Evolutionary conservation across 129 eudicot species (phyloP).

Genomic region (Chrysanthemum lavandulifolium): DNA sequence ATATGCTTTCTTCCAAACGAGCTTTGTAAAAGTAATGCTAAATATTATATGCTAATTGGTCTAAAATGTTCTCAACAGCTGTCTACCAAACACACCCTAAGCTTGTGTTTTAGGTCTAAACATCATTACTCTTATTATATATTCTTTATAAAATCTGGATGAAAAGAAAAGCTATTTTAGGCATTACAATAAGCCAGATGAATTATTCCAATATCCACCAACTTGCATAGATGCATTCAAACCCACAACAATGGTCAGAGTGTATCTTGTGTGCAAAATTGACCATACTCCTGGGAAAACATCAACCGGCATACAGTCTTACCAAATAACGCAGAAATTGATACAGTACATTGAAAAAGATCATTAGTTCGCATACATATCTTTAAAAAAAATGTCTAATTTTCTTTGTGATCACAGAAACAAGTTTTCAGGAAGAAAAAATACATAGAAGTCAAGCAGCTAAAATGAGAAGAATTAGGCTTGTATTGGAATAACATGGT

Average conservation of each 20-base stretch:
- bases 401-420: constrained; percentile 9
- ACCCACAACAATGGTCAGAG: not conserved
- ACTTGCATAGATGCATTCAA: not conserved
- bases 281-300: too few relatives aligned
- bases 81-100: too few relatives aligned
- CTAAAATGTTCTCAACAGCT: too few relatives aligned
- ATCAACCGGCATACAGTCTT: not conserved
- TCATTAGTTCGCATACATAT: not conserved
- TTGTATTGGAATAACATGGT: too few relatives aligned
- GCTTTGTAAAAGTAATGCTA: too few relatives aligned
- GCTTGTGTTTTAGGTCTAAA: too few relatives aligned
- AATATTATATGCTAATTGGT: too few relatives aligned
- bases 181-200: not conserved
- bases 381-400: constrained; percentile 11
- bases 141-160: too few relatives aligned
- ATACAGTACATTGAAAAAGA: not conserved
- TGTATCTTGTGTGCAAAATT: not conserved
- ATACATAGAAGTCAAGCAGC: constrained; percentile 6
- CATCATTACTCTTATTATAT: too few relatives aligned
- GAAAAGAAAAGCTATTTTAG: not conserved
- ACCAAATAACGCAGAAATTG: not conserved
- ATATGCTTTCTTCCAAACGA: too few relatives aligned
- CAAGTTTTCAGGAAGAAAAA: not conserved
- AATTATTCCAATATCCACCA: not conserved
- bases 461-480: not conserved